Evolutionary conservation across 1,284 basidiomycete species (phyloP), one percentile per base, ranked within the genome.

Genomic region (Meripilus lineatus): DNA sequence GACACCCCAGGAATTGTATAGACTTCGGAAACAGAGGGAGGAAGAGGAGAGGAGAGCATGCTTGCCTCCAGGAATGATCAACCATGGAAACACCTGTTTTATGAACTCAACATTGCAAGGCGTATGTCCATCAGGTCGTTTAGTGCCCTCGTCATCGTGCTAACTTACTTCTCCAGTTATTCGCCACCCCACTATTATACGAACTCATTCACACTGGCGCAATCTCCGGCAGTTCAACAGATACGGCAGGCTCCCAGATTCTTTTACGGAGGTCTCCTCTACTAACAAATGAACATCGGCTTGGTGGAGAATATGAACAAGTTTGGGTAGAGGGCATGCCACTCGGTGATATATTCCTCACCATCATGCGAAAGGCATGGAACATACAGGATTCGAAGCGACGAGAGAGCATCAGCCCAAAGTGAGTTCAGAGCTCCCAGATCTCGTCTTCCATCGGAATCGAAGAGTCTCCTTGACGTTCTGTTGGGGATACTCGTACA

Each of bases 41-140:
- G 81, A 84, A 52, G 66, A 68, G 37, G 82, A 84, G 57, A 68
- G 63, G 54, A 61, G 66, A 5, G 79, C 79, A 0, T 69, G 72
- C 40, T 65, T 86, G 7, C 84, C 84, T 0, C 83, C 86, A 3
- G 90, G 90, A 1, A 73, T 93, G 26, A 63, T 84, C 52, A 93
- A 93, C 62, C 84, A 92, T 68, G 89, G 89, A 35, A 93, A 93
- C 65, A 93, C 90, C 0, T 93, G 91, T 66, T 94, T 92, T 66
- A 87, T 94, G 79, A 94, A 93, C 65, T 91, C 89, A 15, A 89
- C 90, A 17, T 70, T 94, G 28, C 91, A 83, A 59, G 72, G 75
- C 25, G 71, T 77, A 51, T 44, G 68, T 65, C 23, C 32, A 15
- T 26, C 18, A 42, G 14, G 18, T 33, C 22, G n/a, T n/a, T n/a